Evolutionary conservation across 1,139 yeast genomes (phyloP).

Genomic region (Lodderomyces theae): DNA sequence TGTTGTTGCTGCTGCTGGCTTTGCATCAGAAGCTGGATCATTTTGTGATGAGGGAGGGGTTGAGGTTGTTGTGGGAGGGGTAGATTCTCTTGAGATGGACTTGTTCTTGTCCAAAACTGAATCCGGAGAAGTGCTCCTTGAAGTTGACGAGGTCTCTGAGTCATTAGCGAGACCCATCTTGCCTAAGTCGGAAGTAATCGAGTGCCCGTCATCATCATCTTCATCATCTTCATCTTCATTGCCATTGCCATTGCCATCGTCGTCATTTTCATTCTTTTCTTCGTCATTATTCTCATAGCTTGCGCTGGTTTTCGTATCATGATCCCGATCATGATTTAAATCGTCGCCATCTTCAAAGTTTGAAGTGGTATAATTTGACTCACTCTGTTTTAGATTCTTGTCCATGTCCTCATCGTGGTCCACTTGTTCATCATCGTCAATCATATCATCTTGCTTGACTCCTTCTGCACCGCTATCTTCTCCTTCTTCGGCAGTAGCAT

Average conservation of each 20-base stretch:
- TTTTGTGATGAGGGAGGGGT: slow-evolving; percentile 15
- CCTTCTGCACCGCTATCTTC: slow-evolving; percentile 12
- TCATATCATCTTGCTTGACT: slow-evolving; percentile 8
- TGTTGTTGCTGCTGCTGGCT: background rate
- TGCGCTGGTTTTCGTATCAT: slow-evolving; percentile 4
- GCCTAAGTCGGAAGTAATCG: slow-evolving; percentile 2
- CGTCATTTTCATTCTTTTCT: slow-evolving; percentile 4
- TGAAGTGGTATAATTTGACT: background rate
- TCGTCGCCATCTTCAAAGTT: slow-evolving; percentile 10
- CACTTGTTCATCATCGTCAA: slow-evolving; percentile 11
- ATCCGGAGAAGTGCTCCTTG: slow-evolving; percentile 46
- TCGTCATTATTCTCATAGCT: no score
- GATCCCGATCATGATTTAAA: slow-evolving; percentile 1
- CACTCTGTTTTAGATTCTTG: background rate
- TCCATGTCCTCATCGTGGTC: slow-evolving; percentile 8
- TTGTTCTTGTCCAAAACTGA: slow-evolving; percentile 22
- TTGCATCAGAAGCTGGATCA: background rate
- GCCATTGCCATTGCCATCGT: slow-evolving; percentile 9
- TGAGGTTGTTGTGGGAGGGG: slow-evolving; percentile 25
- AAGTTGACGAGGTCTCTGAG: slow-evolving; percentile 30
- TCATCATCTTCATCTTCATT: slow-evolving; percentile 11
- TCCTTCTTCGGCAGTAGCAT: background rate
- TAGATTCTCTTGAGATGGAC: slow-evolving; percentile 22
- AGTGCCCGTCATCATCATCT: slow-evolving; percentile 5
- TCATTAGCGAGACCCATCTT: slow-evolving; percentile 3